Evolutionary conservation across 2,329 filamentous ascomycete species (phyloP).

Genomic region (Coniochaeta sp.): DNA sequence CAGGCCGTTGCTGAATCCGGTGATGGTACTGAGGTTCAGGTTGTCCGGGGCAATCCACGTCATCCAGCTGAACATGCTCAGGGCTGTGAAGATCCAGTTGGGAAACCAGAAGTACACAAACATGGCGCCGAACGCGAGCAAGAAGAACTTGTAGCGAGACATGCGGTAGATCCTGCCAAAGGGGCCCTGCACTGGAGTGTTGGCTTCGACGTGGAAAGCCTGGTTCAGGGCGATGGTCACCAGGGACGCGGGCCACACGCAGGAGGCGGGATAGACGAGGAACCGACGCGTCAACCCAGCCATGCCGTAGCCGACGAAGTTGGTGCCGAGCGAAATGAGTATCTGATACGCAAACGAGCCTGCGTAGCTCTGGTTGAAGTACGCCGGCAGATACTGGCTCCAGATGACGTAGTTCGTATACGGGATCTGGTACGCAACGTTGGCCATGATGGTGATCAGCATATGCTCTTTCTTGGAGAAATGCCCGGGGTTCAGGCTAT

Average conservation of each 20-base stretch:
- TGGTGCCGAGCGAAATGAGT: slow-evolving; percentile 39
- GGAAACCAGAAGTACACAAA: slow-evolving; percentile 47
- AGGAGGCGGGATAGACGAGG: slow-evolving; percentile 42
- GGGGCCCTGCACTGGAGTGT: slow-evolving; percentile 27
- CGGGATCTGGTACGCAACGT: slow-evolving; percentile 40
- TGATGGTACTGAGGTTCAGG: slow-evolving; percentile 20
- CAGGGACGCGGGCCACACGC: slow-evolving; percentile 43
- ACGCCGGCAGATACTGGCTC: slow-evolving; percentile 39
- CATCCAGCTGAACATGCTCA: slow-evolving; percentile 43
- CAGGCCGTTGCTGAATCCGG: slow-evolving; percentile 25
- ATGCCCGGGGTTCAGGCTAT: slow-evolving; percentile 46
- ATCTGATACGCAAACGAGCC: slow-evolving; percentile 42
- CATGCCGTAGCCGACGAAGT: slow-evolving; percentile 49
- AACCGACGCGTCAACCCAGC: slow-evolving; percentile 42
- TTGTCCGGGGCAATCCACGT: slow-evolving; percentile 42
- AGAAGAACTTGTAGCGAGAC: slow-evolving; percentile 38
- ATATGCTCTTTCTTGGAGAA: slow-evolving; percentile 56
- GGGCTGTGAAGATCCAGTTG: slow-evolving; percentile 37
- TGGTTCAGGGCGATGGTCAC: slow-evolving; percentile 38
- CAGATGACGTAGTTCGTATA: slow-evolving; percentile 44
- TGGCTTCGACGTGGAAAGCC: slow-evolving; percentile 37
- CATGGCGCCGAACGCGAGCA: slow-evolving; percentile 33
- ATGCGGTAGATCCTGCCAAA: slow-evolving; percentile 31
- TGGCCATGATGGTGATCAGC: slow-evolving; percentile 49
- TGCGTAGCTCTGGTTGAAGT: slow-evolving; percentile 43